Evolutionary conservation across 768 basidiomycete genomes (phyloP).

Genomic region (Mycena rosella): DNA sequence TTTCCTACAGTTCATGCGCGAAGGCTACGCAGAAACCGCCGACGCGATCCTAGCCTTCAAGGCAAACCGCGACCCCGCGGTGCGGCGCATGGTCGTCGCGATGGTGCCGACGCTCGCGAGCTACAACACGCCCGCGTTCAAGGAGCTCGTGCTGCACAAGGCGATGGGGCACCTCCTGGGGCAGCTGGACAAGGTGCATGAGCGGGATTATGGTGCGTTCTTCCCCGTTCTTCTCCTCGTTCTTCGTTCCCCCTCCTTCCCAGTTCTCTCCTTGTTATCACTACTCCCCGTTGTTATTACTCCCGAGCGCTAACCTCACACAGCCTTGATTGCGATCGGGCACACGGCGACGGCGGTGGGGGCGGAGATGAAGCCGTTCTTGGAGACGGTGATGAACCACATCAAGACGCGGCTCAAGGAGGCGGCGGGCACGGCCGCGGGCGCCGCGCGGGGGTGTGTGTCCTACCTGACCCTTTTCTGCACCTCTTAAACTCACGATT

Average conservation of each 20-base stretch:
- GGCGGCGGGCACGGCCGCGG: conserved; percentile 2
- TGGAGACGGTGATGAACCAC: conserved; percentile 92
- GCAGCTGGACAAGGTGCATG: conserved; percentile 89
- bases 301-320: background rate
- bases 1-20: conserved; percentile 80
- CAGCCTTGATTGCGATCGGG: conserved; percentile 96
- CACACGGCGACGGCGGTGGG: conserved; percentile 93
- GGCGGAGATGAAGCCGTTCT: conserved; percentile 95
- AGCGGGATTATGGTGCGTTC: conserved; percentile 60
- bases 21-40: conserved; percentile 87
- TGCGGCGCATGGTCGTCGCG: conserved; percentile 95
- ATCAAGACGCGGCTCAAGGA: conserved; percentile 67
- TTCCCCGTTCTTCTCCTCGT: conserved; percentile 58
- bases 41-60: conserved; percentile 92
- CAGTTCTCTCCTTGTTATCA: too few relatives aligned
- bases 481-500: too few relatives aligned
- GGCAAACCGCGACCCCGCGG: conserved; percentile 87
- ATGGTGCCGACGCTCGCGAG: conserved; percentile 96
- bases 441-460: background rate
- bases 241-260: too few relatives aligned
- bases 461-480: too few relatives aligned
- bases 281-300: too few relatives aligned
- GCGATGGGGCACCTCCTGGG: conserved; percentile 93
- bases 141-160: conserved; percentile 91
- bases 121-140: conserved; percentile 94